Base-by-base conservation (phyloP, 306 rosid genomes). In the Fragaria vesca region DNA sequence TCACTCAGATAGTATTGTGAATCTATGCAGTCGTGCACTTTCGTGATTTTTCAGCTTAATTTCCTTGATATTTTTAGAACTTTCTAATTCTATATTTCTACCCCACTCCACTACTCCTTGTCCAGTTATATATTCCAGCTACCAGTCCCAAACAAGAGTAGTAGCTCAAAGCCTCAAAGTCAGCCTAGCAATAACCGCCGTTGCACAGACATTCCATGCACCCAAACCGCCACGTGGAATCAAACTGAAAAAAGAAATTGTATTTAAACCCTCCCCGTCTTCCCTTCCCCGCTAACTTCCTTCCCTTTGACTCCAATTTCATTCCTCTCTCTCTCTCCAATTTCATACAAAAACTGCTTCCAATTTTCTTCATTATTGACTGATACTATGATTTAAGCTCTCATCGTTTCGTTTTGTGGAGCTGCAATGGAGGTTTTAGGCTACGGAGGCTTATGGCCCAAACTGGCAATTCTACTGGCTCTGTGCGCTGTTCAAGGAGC, bases 361-460 rank as follows among this genome's bases (percentile, higher is more conserved):
- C 8, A 0, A 60, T 24, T 26, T 11, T 24, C 65, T 11, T 20
- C 2, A 18, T 18, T 52, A 3, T 52, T 52, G 1, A 18, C 1
- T 20, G 1, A 18, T 55, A n/a, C 28, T 20, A 55, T 72, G 67
- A 68, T 36, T 36, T 36, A 63, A 82, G 54, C 77, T 63, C 6
- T 71, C 51, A 74, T 54, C 55, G 62, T 7, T 36, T 69, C 36
- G 21, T 24, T 55, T 57, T 42, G 63, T 57, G 32, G 81, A 75
- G 76, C 57, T 55, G 16, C 15, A 18, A 87, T 87, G 91, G 87
- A 63, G 82, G 63, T 75, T 3, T 36, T 66, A 65, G 66, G 71
- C 32, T 69, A n/a, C 42, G 67, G 71, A 47, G 78, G 42, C 45
- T 24, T 79, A 57, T 77, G 83, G 80, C 72, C 73, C 40, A 84